Conservation (phyloP, 805 yeast genomes). For the Ogataea glucozyma region DNA sequence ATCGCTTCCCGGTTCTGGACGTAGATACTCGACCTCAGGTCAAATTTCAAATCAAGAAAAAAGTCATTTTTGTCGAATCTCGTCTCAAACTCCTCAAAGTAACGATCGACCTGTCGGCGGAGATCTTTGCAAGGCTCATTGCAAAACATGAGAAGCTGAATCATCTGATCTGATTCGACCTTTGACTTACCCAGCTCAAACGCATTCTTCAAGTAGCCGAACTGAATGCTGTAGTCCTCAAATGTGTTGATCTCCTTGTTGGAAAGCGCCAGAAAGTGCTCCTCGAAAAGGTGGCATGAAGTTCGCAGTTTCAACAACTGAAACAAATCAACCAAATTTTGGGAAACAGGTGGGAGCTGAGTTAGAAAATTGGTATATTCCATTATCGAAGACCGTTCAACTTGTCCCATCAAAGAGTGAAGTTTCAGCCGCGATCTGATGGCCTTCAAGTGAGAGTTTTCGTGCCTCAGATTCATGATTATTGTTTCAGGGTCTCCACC, state of each 20-base stretch:
- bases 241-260: not conserved
- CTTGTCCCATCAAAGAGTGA: conserved; percentile 10
- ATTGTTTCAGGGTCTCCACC: conserved; percentile 7
- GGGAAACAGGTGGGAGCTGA: conserved; percentile 1
- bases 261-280: conserved; percentile 1
- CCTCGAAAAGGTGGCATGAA: conserved; percentile 9
- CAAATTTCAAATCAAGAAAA: conserved; percentile 1
- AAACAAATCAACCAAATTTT: conserved; percentile 7
- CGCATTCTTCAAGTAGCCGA: conserved; percentile 10
- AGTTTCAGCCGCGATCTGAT: conserved; percentile 13
- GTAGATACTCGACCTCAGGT: conserved; percentile 6
- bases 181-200: conserved; percentile 6
- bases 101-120: conserved; percentile 1
- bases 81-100: conserved; percentile 9
- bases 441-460: conserved; percentile 19
- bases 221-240: conserved; percentile 16
- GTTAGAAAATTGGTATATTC: conserved; percentile 10
- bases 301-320: conserved; percentile 13
- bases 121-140: conserved; percentile 7
- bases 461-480: conserved; percentile 17
- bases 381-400: conserved; percentile 12
- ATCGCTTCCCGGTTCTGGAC: conserved; percentile 9
- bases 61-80: conserved; percentile 8
- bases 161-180: conserved; percentile 4
- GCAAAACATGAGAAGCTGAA: conserved; percentile 9